phyloP scores from a whole-genome alignment of 202 grass and related monocot species.

The Panicum hallii region DNA sequence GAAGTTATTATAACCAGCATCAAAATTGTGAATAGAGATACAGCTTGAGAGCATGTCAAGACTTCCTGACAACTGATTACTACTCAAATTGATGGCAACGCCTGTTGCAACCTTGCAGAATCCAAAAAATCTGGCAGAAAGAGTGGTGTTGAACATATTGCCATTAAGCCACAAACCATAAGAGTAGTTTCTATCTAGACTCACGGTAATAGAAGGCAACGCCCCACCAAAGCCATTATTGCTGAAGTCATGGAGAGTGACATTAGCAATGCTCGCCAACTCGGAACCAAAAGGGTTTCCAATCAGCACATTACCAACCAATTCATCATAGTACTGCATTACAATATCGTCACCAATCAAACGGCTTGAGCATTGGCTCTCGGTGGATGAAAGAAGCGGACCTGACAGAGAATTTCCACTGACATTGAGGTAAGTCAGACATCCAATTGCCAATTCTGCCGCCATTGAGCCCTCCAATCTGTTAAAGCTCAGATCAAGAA shows the following conservation, averaged over 20 bases:
- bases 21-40: constrained; percentile 49
- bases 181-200: constrained; percentile 40
- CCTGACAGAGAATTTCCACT: constrained; percentile 60
- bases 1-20: constrained; percentile 55
- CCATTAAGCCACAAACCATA: constrained; percentile 55
- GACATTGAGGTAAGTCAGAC: constrained; percentile 68
- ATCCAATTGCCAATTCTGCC: constrained; percentile 42
- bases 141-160: constrained; percentile 44
- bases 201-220: constrained; percentile 47
- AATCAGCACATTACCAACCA: constrained; percentile 40
- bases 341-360: constrained; percentile 28
- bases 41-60: constrained; percentile 53
- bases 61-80: constrained; percentile 55
- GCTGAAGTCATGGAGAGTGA: constrained; percentile 65
- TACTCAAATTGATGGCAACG: constrained; percentile 57
- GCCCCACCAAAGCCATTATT: constrained; percentile 54
- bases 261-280: constrained; percentile 5
- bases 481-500: constrained; percentile 80
- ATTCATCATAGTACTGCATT: constrained; percentile 48
- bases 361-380: constrained; percentile 34
- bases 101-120: constrained; percentile 42
- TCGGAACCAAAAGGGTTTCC: constrained; percentile 39
- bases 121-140: constrained; percentile 50
- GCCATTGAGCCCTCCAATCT: constrained; percentile 55
- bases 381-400: neutral